Evolutionary conservation across 2,329 filamentous ascomycete species (phyloP).

Genomic region (Cryphonectria japonica): DNA sequence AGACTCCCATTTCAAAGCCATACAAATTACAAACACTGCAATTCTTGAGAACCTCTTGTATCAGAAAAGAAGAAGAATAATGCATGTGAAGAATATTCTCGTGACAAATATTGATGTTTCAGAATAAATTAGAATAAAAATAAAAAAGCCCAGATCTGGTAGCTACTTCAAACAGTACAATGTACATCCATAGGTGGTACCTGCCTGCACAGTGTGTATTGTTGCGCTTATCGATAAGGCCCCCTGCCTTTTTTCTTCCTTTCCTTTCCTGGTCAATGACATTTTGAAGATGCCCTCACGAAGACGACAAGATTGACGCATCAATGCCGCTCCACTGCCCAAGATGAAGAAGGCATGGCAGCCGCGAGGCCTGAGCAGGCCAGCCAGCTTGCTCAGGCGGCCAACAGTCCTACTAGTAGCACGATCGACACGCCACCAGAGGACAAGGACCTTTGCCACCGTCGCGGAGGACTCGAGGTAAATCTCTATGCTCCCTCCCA

Average conservation of each 20-base stretch:
- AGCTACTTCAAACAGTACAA: not conserved
- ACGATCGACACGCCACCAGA: slow-evolving; percentile 29
- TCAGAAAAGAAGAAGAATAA: no score
- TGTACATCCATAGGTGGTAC: no score
- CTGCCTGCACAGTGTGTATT: not conserved
- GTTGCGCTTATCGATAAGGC: slow-evolving; percentile 18
- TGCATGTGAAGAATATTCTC: no score
- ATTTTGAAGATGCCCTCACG: not conserved
- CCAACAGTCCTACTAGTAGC: slow-evolving; percentile 10
- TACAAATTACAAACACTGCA: no score
- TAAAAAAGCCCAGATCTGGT: not conserved
- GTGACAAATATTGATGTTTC: no score
- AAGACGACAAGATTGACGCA: not conserved
- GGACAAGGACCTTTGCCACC: slow-evolving; percentile 37
- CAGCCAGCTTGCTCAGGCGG: slow-evolving; percentile 30
- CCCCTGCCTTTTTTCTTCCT: not conserved
- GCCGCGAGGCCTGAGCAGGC: slow-evolving; percentile 36
- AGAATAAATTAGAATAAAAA: no score
- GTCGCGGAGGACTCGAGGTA: slow-evolving; percentile 40
- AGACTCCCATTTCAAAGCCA: no score
- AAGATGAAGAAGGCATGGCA: slow-evolving; percentile 40
- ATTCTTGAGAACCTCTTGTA: no score
- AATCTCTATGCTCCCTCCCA: not conserved
- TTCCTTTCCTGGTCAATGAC: not conserved
- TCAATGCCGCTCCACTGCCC: slow-evolving; percentile 11